phyloP scores from a whole-genome alignment of 1,139 yeast genomes.

The Zygosaccharomyces pseudobailii region DNA sequence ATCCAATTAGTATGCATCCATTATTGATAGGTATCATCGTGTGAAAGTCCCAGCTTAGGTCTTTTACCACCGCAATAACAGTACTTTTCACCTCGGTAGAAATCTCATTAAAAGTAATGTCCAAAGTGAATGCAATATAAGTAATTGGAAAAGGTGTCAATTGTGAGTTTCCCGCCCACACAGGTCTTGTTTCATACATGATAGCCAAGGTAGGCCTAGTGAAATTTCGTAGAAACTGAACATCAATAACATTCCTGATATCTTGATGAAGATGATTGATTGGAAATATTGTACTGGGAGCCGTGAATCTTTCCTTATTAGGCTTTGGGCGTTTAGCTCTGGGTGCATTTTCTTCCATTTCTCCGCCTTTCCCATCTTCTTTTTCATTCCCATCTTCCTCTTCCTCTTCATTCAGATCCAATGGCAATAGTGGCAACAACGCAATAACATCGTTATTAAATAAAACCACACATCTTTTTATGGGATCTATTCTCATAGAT shows the following conservation, averaged over 20 bases:
- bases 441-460: conserved; percentile 70
- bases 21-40: conserved; percentile 61
- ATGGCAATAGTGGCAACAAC: conserved; percentile 51
- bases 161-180: conserved; percentile 66
- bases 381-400: conserved; percentile 34
- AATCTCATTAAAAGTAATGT: conserved; percentile 12
- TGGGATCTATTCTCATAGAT: conserved; percentile 62
- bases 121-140: conserved; percentile 23
- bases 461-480: conserved; percentile 55
- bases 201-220: conserved; percentile 78
- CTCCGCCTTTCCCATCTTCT: conserved; percentile 21
- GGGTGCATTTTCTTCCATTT: neutral
- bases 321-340: conserved; percentile 6
- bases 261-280: conserved; percentile 54
- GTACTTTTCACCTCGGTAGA: conserved; percentile 19
- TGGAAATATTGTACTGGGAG: conserved; percentile 42
- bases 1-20: conserved; percentile 69
- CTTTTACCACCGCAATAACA: conserved; percentile 27
- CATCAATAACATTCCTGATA: conserved; percentile 60
- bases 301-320: conserved; percentile 9
- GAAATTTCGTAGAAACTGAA: conserved; percentile 65
- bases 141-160: conserved; percentile 23
- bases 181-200: conserved; percentile 54
- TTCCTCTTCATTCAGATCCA: conserved; percentile 20
- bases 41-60: conserved; percentile 72